These are phyloP conservation scores for Rhodotorula sp. DNA, from an alignment of 1,284 basidiomycete species.

Conservation along the genomic window DNA sequence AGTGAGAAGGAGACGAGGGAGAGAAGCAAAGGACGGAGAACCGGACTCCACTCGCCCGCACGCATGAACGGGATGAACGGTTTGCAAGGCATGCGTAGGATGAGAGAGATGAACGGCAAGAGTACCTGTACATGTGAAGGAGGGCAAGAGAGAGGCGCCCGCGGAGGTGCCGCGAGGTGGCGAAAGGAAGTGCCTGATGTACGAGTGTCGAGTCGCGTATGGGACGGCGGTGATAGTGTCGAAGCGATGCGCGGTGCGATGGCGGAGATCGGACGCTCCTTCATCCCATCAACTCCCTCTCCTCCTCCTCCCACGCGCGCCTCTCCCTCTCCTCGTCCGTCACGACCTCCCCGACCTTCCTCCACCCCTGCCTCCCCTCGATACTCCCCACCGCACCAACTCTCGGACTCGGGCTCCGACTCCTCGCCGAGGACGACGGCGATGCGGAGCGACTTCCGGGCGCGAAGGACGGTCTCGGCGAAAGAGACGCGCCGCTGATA, in stretches of 20 bases:
- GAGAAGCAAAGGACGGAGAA: too few species aligned
- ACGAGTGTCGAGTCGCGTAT: too few species aligned
- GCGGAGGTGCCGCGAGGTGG: background rate
- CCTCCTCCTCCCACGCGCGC: constrained; percentile 24
- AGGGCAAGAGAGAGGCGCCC: background rate
- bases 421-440: background rate
- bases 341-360: constrained; percentile 24
- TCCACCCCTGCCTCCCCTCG: constrained; percentile 18
- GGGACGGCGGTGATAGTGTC: too few species aligned
- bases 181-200: background rate
- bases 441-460: background rate
- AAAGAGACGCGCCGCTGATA: background rate
- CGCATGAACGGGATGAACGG: background rate
- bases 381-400: background rate
- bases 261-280: background rate
- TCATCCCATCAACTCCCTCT: constrained; percentile 33
- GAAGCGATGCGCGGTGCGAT: background rate
- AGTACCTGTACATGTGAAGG: background rate
- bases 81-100: background rate
- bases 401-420: background rate
- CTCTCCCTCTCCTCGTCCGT: constrained; percentile 15
- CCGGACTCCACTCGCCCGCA: too few species aligned
- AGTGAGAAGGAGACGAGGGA: background rate
- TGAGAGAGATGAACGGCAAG: background rate
- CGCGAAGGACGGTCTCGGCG: background rate